phyloP scores from a whole-genome alignment of 139 green algal species.

The Auxenochlorella pyrenoidosa region DNA sequence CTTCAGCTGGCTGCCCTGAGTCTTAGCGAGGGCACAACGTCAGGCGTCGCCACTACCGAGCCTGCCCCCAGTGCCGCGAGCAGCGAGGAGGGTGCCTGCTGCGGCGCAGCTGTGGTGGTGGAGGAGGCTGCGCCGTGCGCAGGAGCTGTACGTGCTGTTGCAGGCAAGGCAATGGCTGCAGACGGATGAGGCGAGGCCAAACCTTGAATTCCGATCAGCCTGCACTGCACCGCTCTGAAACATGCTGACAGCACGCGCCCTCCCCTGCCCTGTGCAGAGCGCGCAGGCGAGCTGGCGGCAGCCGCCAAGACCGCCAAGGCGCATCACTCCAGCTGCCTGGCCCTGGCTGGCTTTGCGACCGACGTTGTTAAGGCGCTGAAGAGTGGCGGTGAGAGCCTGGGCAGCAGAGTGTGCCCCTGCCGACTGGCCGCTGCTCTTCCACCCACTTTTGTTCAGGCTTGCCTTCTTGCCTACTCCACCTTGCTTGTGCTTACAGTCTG shows the following conservation, averaged over 20 bases:
- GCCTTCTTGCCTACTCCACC: too few relatives aligned
- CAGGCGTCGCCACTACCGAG: too few relatives aligned
- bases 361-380: slow-evolving; percentile 8
- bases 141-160: neutral
- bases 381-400: neutral
- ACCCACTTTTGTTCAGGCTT: neutral
- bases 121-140: too few relatives aligned
- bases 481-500: too few relatives aligned
- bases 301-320: slow-evolving; percentile 5
- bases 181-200: too few relatives aligned
- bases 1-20: neutral
- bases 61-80: too few relatives aligned
- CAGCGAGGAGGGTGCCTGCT: too few relatives aligned
- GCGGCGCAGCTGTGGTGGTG: too few relatives aligned
- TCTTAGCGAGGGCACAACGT: neutral
- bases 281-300: neutral
- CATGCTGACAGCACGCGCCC: neutral
- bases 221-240: neutral
- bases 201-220: too few relatives aligned
- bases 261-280: neutral
- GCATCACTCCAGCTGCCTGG: slow-evolving; percentile 15
- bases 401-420: neutral
- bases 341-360: neutral
- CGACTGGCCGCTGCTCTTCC: neutral
- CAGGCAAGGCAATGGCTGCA: neutral